These are phyloP conservation scores for Penicillium cataractarum DNA, from an alignment of 495 filamentous ascomycete genomes.

Conservation along the genomic window DNA sequence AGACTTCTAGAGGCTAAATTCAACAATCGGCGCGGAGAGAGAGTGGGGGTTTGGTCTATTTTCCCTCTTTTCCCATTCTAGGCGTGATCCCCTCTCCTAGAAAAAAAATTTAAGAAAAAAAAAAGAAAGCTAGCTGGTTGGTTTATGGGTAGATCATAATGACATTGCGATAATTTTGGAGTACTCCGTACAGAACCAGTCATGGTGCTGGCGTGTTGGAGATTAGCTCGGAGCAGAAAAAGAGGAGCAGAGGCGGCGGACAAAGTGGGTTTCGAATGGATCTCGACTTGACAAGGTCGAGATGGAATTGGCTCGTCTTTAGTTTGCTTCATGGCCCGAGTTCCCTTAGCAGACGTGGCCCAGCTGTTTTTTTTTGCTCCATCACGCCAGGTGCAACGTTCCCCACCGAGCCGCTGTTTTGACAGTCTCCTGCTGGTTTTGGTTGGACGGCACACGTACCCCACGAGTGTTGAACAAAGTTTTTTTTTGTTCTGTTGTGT, in stretches of 20 bases:
- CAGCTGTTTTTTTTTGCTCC: no score
- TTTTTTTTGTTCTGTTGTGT: constrained; percentile 18
- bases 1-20: constrained; percentile 10
- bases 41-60: constrained; percentile 7
- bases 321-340: constrained; percentile 2
- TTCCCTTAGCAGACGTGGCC: constrained; percentile 8
- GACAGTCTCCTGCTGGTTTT: constrained; percentile 18
- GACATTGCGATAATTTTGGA: constrained; percentile 21
- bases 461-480: constrained; percentile 22
- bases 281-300: background rate
- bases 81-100: background rate
- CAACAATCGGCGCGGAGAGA: constrained; percentile 11
- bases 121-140: background rate
- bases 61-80: background rate
- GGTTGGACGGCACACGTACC: constrained; percentile 22
- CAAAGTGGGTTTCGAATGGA: constrained; percentile 16
- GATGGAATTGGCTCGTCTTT: constrained; percentile 8
- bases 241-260: constrained; percentile 5
- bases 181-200: constrained; percentile 22
- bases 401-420: constrained; percentile 23
- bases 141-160: constrained; percentile 23
- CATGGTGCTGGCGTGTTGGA: constrained; percentile 21
- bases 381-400: constrained; percentile 19
- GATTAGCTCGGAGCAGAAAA: constrained; percentile 22
- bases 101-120: background rate